Conservation (phyloP, 306 rosid genomes). For the Citrullus amarus region DNA sequence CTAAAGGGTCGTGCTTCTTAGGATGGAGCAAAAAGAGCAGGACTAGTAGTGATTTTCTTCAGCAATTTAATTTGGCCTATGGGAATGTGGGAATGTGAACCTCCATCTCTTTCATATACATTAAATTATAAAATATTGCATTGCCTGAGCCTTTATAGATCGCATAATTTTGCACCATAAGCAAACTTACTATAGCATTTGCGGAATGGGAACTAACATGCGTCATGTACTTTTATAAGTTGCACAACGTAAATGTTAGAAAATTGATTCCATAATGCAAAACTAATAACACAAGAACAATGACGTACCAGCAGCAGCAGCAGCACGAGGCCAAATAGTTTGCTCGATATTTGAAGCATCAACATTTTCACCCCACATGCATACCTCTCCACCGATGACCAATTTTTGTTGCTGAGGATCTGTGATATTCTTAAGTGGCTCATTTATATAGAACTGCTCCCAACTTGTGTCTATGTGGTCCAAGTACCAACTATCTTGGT, state of each 20-base stretch:
- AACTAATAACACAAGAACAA: neutral
- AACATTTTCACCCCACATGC: conserved; percentile 34
- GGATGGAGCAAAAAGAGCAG: neutral
- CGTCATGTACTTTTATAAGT: neutral
- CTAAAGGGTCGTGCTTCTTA: too few species aligned
- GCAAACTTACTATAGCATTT: neutral
- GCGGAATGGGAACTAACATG: neutral
- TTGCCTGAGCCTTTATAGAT: neutral
- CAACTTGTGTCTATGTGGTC: conserved; percentile 29
- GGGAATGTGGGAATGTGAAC: neutral
- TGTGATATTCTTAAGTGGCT: conserved; percentile 25
- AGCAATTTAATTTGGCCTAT: neutral
- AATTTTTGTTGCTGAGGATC: conserved; percentile 18
- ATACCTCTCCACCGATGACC: conserved; percentile 35
- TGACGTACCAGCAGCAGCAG: conserved; percentile 34
- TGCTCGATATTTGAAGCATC: conserved; percentile 30
- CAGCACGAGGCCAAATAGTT: conserved; percentile 46
- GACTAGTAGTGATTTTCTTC: neutral
- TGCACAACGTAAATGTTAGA: neutral
- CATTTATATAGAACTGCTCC: conserved; percentile 28
- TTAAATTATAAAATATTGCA: neutral
- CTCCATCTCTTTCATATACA: neutral
- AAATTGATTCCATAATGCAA: neutral
- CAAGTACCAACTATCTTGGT: conserved; percentile 42
- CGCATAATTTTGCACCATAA: neutral